These are phyloP conservation scores for Annona squamosa DNA, from an alignment of 164 flowering plant species.

Conservation along the genomic window DNA sequence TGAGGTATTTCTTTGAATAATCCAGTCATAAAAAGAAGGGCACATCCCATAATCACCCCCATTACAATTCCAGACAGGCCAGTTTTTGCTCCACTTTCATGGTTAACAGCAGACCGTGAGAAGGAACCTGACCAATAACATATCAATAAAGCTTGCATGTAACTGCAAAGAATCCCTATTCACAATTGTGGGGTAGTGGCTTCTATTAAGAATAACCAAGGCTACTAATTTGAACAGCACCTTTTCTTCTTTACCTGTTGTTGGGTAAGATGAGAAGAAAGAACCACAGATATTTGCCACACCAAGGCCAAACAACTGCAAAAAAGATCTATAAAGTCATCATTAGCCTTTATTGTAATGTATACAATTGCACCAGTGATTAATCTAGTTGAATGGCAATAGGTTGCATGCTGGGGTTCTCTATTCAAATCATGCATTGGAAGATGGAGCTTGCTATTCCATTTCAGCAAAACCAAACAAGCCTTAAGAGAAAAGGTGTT, in stretches of 20 bases:
- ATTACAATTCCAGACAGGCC: conserved; percentile 76
- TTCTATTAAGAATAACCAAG: background rate
- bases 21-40: conserved; percentile 84
- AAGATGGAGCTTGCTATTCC: background rate
- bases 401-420: background rate
- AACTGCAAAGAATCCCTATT: background rate
- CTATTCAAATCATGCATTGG: background rate
- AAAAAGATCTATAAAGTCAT: background rate
- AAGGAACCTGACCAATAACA: conserved; percentile 67
- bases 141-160: background rate
- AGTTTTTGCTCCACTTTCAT: conserved; percentile 98
- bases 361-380: background rate
- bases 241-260: conserved; percentile 62
- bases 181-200: background rate
- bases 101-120: conserved; percentile 97
- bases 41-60: conserved; percentile 81
- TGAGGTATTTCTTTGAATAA: conserved; percentile 86
- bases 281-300: conserved; percentile 90
- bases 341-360: background rate
- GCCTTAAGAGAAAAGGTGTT: background rate
- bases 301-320: conserved; percentile 96
- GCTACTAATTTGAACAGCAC: background rate
- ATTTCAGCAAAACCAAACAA: background rate
- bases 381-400: background rate
- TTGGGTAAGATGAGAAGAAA: conserved; percentile 83